Evolutionary conservation across 78 protist genomes (phyloP).

Genomic region (Isochrysis galbana): DNA sequence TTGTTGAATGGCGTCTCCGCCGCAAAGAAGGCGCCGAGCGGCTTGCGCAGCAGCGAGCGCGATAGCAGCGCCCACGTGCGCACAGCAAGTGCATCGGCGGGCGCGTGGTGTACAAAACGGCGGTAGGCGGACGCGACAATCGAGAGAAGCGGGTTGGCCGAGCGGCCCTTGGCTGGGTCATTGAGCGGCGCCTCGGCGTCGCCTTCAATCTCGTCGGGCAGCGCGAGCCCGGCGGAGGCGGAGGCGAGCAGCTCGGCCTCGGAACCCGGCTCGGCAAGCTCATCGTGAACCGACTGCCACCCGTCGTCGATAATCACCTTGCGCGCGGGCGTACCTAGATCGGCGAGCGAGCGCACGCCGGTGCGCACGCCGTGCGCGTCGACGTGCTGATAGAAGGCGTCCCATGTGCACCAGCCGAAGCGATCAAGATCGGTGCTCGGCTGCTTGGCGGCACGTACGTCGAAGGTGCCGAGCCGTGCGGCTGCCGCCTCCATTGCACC

Average conservation of each 20-base stretch:
- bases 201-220: no score
- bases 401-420: conserved; percentile 60
- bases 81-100: neutral
- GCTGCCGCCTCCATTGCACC: conserved; percentile 14
- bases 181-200: neutral
- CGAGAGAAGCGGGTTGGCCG: neutral
- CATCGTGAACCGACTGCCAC: conserved; percentile 36
- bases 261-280: neutral
- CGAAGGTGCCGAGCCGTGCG: conserved; percentile 23
- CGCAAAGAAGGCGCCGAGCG: neutral
- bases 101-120: neutral
- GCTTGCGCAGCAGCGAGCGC: neutral
- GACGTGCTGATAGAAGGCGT: conserved; percentile 43
- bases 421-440: neutral
- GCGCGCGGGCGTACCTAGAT: conserved; percentile 32
- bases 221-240: no score
- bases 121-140: conserved; percentile 22
- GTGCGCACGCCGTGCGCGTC: neutral
- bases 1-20: conserved; percentile 37
- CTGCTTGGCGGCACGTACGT: neutral
- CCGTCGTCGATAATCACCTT: conserved; percentile 44
- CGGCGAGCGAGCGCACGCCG: conserved; percentile 2
- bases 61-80: conserved; percentile 11
- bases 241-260: no score
- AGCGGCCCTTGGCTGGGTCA: neutral